Percentiles rank a stretch among this genome's conserved stretches.
Conservation (phyloP, 768 basidiomycete species). For the Termitomyces sp. region DNA sequence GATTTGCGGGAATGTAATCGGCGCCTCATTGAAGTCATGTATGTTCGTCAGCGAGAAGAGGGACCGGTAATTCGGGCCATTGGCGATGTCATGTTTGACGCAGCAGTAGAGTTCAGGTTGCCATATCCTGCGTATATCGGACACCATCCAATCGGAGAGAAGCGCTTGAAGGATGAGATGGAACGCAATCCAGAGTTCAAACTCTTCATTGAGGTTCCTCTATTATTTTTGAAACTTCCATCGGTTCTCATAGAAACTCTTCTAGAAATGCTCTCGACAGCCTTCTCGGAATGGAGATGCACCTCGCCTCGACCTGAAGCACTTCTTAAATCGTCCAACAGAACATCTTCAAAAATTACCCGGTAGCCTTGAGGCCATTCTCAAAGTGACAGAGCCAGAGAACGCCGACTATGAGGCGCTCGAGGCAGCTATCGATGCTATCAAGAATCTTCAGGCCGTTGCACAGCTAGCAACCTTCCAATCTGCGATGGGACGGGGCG, state of each 20-base stretch:
- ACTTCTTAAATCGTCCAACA: conserved; percentile 72
- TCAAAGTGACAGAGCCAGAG: conserved; percentile 72
- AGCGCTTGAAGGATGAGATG: conserved; percentile 80
- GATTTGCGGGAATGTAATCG: conserved; percentile 83
- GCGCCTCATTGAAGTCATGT: conserved; percentile 79
- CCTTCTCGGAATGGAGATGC: conserved; percentile 33
- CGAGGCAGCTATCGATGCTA: conserved; percentile 76
- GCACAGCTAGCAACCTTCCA: conserved; percentile 90
- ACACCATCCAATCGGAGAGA: conserved; percentile 81
- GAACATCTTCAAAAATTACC: conserved; percentile 86
- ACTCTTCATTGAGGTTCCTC: conserved; percentile 77
- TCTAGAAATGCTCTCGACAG: conserved; percentile 38
- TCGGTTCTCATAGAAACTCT: neutral
- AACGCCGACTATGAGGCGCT: conserved; percentile 84
- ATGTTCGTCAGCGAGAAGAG: conserved; percentile 83
- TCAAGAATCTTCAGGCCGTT: conserved; percentile 75
- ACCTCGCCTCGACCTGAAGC: conserved; percentile 59
- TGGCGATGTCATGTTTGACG: conserved; percentile 84
- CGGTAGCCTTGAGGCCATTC: conserved; percentile 78
- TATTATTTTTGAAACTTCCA: neutral
- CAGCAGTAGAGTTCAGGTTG: conserved; percentile 81
- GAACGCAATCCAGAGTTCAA: conserved; percentile 79
- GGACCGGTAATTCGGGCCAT: conserved; percentile 77
- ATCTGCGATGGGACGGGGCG: conserved; percentile 78
- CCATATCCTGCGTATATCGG: conserved; percentile 86